A percentile compares a stretch with the other conserved stretches of the same genome.
Conservation (phyloP, 163 green algal genomes). For the Scenedesmus sp. region DNA sequence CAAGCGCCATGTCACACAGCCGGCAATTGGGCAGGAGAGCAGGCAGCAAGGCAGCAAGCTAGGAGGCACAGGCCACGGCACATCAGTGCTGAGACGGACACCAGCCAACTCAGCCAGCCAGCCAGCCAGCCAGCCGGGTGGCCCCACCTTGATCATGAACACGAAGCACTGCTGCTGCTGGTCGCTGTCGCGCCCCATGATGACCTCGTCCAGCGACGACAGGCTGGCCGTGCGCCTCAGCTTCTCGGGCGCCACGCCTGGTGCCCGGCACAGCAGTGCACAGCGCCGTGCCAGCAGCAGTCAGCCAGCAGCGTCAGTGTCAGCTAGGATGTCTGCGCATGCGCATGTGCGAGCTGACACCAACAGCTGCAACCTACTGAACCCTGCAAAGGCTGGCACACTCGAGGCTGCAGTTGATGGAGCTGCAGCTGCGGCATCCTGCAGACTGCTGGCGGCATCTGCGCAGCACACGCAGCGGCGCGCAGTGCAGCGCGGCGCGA, state of each 20-base stretch:
- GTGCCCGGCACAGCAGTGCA: too few relatives aligned
- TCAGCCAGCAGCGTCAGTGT: not conserved
- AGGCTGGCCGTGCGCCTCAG: constrained; percentile 70
- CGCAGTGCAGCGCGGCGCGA: not conserved
- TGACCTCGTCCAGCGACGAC: constrained; percentile 83
- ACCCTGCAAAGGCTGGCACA: too few relatives aligned
- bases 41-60: not conserved
- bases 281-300: not conserved
- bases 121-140: not conserved
- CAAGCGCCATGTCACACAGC: too few relatives aligned
- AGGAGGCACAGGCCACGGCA: not conserved
- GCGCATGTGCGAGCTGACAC: too few relatives aligned
- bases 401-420: not conserved
- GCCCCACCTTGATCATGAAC: constrained; percentile 82
- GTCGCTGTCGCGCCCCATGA: constrained; percentile 80
- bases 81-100: not conserved
- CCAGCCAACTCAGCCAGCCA: not conserved
- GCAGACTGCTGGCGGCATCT: not conserved
- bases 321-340: not conserved
- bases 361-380: too few relatives aligned
- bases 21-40: too few relatives aligned
- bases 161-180: constrained; percentile 85
- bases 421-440: constrained; percentile 60
- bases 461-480: not conserved
- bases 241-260: constrained; percentile 48